phyloP scores from a whole-genome alignment of 257 asterid species.

The Jasminum sambac region DNA sequence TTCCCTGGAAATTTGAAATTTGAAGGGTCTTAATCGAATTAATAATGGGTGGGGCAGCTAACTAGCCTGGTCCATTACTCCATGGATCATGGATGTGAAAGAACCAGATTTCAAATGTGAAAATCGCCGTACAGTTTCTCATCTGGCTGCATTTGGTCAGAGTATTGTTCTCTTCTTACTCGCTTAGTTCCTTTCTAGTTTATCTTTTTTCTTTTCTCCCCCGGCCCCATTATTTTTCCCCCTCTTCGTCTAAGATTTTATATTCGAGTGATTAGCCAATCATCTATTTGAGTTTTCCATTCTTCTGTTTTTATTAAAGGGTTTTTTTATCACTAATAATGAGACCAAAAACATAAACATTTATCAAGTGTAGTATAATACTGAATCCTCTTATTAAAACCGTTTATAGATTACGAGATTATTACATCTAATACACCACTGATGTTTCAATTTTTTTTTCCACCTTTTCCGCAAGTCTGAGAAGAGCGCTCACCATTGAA shows the following conservation, averaged over 20 bases:
- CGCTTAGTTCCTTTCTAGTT: not conserved
- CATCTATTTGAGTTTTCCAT: not conserved
- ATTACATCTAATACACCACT: too few relatives aligned
- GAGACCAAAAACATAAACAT: too few relatives aligned
- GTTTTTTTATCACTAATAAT: too few relatives aligned
- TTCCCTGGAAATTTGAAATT: not conserved
- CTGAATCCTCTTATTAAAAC: too few relatives aligned
- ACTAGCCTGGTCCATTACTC: not conserved
- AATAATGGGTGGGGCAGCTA: not conserved
- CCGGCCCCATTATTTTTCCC: too few relatives aligned
- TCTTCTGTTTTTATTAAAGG: not conserved
- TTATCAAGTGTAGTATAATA: too few relatives aligned
- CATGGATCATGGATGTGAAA: not conserved
- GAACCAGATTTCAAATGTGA: not conserved
- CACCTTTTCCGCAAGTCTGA: too few relatives aligned
- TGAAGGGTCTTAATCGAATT: not conserved
- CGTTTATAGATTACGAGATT: too few relatives aligned
- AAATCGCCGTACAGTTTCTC: not conserved
- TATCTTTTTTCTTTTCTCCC: too few relatives aligned
- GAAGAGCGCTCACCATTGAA: not conserved
- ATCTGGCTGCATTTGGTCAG: not conserved
- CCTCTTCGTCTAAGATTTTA: not conserved
- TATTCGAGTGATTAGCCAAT: not conserved
- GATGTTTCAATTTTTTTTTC: too few relatives aligned
- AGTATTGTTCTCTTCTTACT: not conserved